Evolutionary conservation across 164 flowering plant species (phyloP), one percentile per base, ranked within the genome.

Genomic region (Nelumbo lutea): DNA sequence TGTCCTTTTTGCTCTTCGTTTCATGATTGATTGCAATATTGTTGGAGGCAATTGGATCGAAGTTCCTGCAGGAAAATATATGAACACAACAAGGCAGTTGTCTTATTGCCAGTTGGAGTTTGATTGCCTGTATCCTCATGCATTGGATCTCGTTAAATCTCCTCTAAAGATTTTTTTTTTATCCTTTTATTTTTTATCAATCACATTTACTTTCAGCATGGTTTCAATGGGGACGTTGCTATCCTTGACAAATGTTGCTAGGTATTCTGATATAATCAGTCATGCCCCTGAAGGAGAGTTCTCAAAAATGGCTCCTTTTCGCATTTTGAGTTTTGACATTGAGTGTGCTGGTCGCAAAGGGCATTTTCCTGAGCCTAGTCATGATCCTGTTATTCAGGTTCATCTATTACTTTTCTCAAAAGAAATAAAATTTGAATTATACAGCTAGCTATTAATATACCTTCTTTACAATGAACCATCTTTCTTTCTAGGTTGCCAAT

Each of bases 301-400:
- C 78, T 96, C 97, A 7, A 93, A 88, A 79, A 96, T 96, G 93
- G 99, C 99, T 77, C 99, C 99, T 59, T 93, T 96, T 74, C 95
- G 99, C 53, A 84, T 96, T 65, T 71, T 96, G 74, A 93, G 99
- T 81, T 93, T 96, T 83, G 99, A 96, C 73, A 96, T 95, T 76
- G 99, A 96, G 81, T 96, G 99, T 78, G 99, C 98, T 77, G 99
- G 98, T 66, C 96, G 99, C 51, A 96, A 96, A 75, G 99, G 99
- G 67, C 88, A 73, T 77, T 96, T 96, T 80, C 99, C 98, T 9
- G 98, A 96, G 80, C 90, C 98, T 56, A 87, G 65, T 41, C 96
- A 96, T 80, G 99, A 96, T 83, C 98, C 99, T 74, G 98, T 96
- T 62, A 96, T 96, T 71, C 99, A 96, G 97, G 99, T 95, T 58